Evolutionary conservation across 192 early-diverging fungal genomes (phyloP), one percentile per base, ranked within the genome.

Genomic region (Coemansia guatemalensis): DNA sequence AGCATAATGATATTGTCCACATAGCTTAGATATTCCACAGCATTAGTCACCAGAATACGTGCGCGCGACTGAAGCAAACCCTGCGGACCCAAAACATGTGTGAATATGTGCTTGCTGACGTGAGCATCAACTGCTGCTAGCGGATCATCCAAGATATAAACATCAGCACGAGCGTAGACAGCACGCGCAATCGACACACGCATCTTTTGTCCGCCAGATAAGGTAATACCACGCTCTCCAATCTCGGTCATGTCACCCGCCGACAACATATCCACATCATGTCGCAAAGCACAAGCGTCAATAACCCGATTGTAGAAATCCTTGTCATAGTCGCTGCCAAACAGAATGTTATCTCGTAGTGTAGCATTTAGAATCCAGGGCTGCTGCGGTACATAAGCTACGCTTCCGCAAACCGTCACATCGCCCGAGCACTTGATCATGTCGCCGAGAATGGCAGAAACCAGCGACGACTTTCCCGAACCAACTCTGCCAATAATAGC

Each of bases 331-430:
- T 50, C 47, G 21, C 73, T 74, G 27, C 88, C 88, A 75, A 89
- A 88, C 59, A 89, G 48, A 48, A 89, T 92, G n/a, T n/a, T n/a
- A n/a, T n/a, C n/a, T n/a, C n/a, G n/a, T n/a, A n/a, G n/a, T n/a
- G n/a, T n/a, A n/a, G 73, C 88, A 65, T 99, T 99, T 88, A 95
- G 91, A 41, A 99, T 91, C 95, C 95, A 99, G 2, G 97, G 86
- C 64, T 85, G 81, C 63, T 89, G 83, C 5, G 81, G 64, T 8
- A 81, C 83, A 53, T 86, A 90, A 7, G 88, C 85, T 27, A 88
- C 74, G 7, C 67, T 65, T 4, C 92, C 93, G 30, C 87, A 82
- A 11, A n/a, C n/a, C n/a, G n/a, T n/a, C n/a, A n/a, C n/a, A n/a
- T n/a, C n/a, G n/a, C n/a, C n/a, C n/a, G n/a, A n/a, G n/a, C n/a